These are phyloP conservation scores for Croton setiger DNA, from an alignment of 441 rosid species.

Conservation along the genomic window DNA sequence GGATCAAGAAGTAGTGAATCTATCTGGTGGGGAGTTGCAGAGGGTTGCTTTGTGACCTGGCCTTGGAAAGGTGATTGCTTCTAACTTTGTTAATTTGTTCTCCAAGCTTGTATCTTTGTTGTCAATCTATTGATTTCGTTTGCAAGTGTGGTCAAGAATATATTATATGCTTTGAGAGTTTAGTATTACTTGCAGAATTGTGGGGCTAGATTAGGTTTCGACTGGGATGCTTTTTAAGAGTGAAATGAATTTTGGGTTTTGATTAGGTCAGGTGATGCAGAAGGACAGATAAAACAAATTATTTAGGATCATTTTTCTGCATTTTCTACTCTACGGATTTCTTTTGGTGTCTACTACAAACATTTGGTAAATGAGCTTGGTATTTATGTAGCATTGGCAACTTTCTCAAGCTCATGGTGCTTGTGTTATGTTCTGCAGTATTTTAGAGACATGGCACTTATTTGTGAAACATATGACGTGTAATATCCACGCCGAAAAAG, in stretches of 20 bases:
- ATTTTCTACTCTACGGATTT: background rate
- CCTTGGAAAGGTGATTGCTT: constrained; percentile 76
- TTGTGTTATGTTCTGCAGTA: background rate
- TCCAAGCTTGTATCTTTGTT: background rate
- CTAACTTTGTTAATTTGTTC: background rate
- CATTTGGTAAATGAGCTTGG: background rate
- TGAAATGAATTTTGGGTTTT: too few relatives aligned
- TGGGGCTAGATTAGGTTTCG: background rate
- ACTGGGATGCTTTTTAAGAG: background rate
- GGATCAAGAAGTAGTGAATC: constrained; percentile 94
- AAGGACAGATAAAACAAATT: background rate
- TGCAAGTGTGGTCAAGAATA: background rate
- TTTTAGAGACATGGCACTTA: background rate
- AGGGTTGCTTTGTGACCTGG: constrained; percentile 93
- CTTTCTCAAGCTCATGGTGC: background rate
- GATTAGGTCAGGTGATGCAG: too few relatives aligned
- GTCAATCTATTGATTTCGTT: background rate
- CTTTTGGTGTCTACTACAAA: background rate
- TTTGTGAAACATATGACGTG: background rate
- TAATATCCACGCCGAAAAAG: too few relatives aligned
- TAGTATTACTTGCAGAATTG: background rate
- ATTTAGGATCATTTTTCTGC: background rate
- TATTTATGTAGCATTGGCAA: background rate
- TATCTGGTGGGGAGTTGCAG: constrained; percentile 98
- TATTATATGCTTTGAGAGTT: background rate